Percentiles rank a stretch among this genome's conserved stretches.
These are phyloP conservation scores for Eudorina sp. DNA, from an alignment of 139 green algal species.

Conservation along the genomic window DNA sequence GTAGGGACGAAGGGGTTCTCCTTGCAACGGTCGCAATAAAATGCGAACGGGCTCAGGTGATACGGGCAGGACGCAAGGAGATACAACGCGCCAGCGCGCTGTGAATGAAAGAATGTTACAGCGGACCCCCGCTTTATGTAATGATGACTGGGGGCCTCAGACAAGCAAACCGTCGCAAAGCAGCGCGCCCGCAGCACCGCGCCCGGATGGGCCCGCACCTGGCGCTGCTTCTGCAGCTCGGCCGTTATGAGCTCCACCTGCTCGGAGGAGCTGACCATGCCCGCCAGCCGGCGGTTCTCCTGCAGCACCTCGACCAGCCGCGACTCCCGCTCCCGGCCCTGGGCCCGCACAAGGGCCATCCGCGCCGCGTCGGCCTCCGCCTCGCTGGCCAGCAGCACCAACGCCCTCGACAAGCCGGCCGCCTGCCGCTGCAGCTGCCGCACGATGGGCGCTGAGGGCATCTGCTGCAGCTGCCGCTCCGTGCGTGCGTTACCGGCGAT, in stretches of 20 bases:
- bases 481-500: not conserved
- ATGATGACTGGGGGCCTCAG: too few species aligned
- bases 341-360: conserved; percentile 12
- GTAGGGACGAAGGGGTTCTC: too few species aligned
- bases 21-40: too few species aligned
- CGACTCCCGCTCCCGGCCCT: not conserved
- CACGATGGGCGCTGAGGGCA: not conserved
- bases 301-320: not conserved
- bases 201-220: not conserved
- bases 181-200: too few species aligned
- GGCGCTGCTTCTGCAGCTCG: conserved; percentile 20
- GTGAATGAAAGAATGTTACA: too few species aligned
- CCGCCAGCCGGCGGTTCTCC: conserved; percentile 1
- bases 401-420: not conserved
- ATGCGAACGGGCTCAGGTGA: too few species aligned
- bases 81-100: too few species aligned
- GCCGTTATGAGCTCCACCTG: not conserved
- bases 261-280: not conserved
- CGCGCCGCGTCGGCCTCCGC: conserved; percentile 8
- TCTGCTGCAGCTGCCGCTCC: not conserved
- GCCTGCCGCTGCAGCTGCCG: conserved; percentile 39
- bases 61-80: too few species aligned
- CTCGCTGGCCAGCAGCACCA: conserved; percentile 44
- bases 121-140: too few species aligned
- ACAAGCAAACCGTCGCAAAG: too few species aligned